These are phyloP conservation scores for Ogataea hybrid DNA, from an alignment of 1,139 yeast species.

Conservation along the genomic window DNA sequence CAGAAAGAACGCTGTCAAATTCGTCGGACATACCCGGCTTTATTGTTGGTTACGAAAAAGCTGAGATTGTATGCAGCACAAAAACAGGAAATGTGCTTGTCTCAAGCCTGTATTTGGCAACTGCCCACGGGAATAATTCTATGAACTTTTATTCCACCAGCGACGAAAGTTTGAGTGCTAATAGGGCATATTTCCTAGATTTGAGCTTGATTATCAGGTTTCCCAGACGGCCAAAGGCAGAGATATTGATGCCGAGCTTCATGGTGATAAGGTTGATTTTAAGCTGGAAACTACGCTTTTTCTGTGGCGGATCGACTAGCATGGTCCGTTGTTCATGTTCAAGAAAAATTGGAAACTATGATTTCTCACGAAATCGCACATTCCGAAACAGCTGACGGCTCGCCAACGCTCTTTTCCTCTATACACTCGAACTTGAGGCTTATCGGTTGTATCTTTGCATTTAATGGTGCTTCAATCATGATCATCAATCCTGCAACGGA, in stretches of 20 bases:
- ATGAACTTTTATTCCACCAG: constrained; percentile 47
- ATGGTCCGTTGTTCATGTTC: constrained; percentile 23
- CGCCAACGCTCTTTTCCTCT: constrained; percentile 3
- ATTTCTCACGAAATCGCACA: not conserved
- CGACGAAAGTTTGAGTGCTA: constrained; percentile 40
- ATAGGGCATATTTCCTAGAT: constrained; percentile 63
- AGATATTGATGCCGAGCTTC: constrained; percentile 44
- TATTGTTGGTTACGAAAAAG: constrained; percentile 71
- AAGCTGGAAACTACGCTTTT: constrained; percentile 40
- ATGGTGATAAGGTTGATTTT: constrained; percentile 70
- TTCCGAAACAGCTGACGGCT: not conserved
- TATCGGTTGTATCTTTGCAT: constrained; percentile 51
- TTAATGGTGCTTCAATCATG: constrained; percentile 70
- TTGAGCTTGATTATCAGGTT: constrained; percentile 57
- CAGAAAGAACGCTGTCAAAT: constrained; percentile 18
- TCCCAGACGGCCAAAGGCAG: constrained; percentile 33
- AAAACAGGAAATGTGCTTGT: constrained; percentile 64
- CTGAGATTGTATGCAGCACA: constrained; percentile 61
- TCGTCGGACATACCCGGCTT: constrained; percentile 55
- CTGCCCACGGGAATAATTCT: constrained; percentile 59
- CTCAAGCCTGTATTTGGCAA: constrained; percentile 61
- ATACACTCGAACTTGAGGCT: constrained; percentile 38
- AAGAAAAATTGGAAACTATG: constrained; percentile 19
- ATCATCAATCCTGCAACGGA: constrained; percentile 47
- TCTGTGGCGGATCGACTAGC: constrained; percentile 25